Evolutionary conservation across 257 asterid species (phyloP).

Genomic region (Catharanthus roseus): DNA sequence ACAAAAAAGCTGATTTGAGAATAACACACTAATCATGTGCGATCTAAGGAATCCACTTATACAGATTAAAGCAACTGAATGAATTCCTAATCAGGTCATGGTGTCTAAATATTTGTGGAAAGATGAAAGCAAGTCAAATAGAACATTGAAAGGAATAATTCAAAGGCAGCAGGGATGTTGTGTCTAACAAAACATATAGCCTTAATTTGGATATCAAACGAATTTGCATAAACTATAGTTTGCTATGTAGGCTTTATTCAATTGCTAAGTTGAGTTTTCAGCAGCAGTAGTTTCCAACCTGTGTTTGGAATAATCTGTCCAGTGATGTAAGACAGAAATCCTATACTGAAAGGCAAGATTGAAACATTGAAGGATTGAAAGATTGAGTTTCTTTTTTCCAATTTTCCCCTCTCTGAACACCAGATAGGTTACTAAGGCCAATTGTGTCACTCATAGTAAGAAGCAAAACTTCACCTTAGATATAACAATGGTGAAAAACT

Average conservation of each 20-base stretch:
- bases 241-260: neutral
- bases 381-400: neutral
- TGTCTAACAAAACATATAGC: neutral
- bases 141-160: neutral
- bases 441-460: no score
- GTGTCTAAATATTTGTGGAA: neutral
- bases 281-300: neutral
- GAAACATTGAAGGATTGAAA: neutral
- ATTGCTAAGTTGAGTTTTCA: neutral
- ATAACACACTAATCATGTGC: neutral
- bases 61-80: neutral
- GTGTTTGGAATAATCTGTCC: neutral
- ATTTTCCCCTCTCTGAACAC: neutral
- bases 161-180: neutral
- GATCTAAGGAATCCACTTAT: neutral
- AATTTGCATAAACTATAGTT: neutral
- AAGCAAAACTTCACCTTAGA: neutral
- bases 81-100: neutral
- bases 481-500: neutral
- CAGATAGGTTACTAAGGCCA: neutral
- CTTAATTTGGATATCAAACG: neutral
- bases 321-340: neutral
- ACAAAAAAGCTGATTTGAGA: no score
- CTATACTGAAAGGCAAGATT: neutral
- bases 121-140: neutral